These are phyloP conservation scores for Pluteus cervinus DNA, from an alignment of 768 basidiomycete species.

Conservation along the genomic window DNA sequence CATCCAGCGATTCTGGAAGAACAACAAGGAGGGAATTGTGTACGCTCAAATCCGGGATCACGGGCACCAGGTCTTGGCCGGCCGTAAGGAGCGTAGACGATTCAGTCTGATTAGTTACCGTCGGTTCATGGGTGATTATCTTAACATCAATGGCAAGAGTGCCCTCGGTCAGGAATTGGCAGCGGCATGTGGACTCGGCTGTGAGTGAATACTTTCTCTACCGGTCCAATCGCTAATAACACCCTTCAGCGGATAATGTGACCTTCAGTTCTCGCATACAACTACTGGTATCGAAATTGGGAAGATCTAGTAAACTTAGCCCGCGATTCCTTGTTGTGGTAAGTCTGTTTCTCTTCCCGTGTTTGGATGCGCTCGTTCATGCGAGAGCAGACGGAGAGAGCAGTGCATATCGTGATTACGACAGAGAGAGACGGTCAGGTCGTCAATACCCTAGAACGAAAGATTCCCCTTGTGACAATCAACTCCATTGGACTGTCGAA, in stretches of 20 bases:
- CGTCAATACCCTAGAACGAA: slow-evolving; percentile 68
- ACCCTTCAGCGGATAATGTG: slow-evolving; percentile 49
- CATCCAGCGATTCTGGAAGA: slow-evolving; percentile 98
- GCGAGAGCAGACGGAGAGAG: slow-evolving; percentile 66
- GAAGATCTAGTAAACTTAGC: slow-evolving; percentile 84
- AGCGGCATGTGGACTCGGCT: slow-evolving; percentile 62
- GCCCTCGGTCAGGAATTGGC: slow-evolving; percentile 73
- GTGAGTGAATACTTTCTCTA: slow-evolving; percentile 35
- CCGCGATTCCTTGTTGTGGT: slow-evolving; percentile 91
- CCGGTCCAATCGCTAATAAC: neutral
- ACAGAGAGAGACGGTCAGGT: slow-evolving; percentile 55
- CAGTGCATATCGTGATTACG: slow-evolving; percentile 70
- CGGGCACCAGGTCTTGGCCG: slow-evolving; percentile 87
- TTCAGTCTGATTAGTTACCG: slow-evolving; percentile 93
- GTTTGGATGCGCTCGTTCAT: neutral
- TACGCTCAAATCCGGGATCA: slow-evolving; percentile 92
- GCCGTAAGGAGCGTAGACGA: slow-evolving; percentile 88
- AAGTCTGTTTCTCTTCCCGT: slow-evolving; percentile 22
- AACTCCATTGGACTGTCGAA: slow-evolving; percentile 82
- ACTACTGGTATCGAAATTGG: slow-evolving; percentile 77
- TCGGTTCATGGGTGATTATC: slow-evolving; percentile 94
- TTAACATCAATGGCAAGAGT: slow-evolving; percentile 80
- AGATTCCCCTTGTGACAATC: slow-evolving; percentile 85
- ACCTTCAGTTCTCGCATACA: slow-evolving; percentile 81
- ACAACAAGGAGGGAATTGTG: slow-evolving; percentile 89